phyloP scores from a whole-genome alignment of 192 early-diverging fungal genomes.

The Backusella macrospora region DNA sequence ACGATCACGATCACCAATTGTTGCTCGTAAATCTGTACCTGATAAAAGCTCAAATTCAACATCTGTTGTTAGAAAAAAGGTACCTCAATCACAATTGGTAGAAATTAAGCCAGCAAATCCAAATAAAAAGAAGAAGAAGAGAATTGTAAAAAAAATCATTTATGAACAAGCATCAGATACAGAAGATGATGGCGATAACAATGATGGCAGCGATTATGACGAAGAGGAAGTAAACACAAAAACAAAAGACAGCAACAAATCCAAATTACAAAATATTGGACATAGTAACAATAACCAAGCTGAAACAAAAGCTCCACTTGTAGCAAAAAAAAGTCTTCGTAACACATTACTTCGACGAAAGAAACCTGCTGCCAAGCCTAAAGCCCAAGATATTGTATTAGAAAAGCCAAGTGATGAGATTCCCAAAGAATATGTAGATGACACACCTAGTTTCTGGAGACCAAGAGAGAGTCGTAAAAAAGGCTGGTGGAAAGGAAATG shows the following conservation, averaged over 20 bases:
- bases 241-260: not conserved
- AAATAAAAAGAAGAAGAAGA: slow-evolving; percentile 3
- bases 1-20: not conserved
- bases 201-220: not conserved
- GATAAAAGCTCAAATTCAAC: not conserved
- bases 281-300: not conserved
- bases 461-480: not conserved
- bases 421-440: not conserved
- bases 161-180: slow-evolving; percentile 2
- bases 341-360: not conserved
- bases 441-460: not conserved
- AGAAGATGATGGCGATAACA: not conserved
- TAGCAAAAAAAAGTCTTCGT: slow-evolving; percentile 10
- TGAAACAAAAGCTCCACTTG: not conserved
- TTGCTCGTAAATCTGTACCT: not conserved
- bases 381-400: not conserved
- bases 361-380: not conserved
- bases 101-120: not conserved
- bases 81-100: not conserved
- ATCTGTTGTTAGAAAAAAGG: not conserved
- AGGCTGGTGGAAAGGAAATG: slow-evolving; percentile 2
- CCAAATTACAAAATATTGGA: not conserved
- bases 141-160: slow-evolving; percentile 1
- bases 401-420: not conserved
- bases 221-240: not conserved